Percentiles rank a stretch among this genome's conserved stretches.
Conservation (phyloP, 345 rosid genomes). For the Noccaea bulbosa region DNA sequence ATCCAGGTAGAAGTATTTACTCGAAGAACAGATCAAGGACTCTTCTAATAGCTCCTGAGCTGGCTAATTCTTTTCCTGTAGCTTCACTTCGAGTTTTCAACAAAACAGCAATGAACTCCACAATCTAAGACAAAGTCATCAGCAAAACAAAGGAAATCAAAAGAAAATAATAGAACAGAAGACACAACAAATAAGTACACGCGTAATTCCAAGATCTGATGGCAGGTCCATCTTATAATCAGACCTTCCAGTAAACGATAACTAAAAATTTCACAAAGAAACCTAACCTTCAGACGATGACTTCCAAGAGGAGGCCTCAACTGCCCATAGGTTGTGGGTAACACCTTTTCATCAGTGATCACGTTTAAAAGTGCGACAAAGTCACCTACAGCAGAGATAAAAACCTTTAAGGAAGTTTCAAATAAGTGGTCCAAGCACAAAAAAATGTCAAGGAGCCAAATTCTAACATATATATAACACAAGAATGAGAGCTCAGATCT, state of each 20-base stretch:
- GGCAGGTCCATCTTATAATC: neutral
- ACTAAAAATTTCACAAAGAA: constrained; percentile 25
- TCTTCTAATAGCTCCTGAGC: constrained; percentile 74
- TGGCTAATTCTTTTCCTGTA: constrained; percentile 78
- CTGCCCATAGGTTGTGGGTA: constrained; percentile 92
- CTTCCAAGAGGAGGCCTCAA: constrained; percentile 96
- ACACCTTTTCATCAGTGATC: constrained; percentile 74
- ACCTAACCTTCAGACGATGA: constrained; percentile 87
- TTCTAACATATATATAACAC: neutral
- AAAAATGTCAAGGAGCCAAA: constrained; percentile 26
- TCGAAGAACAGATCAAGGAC: constrained; percentile 83
- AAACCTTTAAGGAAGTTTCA: constrained; percentile 8
- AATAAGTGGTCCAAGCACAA: constrained; percentile 11
- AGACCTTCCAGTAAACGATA: constrained; percentile 13
- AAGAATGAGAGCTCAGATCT: constrained; percentile 28
- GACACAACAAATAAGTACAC: constrained; percentile 4
- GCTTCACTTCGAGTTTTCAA: constrained; percentile 77
- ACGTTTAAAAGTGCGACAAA: constrained; percentile 72
- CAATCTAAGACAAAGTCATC: constrained; percentile 60
- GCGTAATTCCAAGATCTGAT: constrained; percentile 10
- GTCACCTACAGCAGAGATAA: constrained; percentile 61
- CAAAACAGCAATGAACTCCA: constrained; percentile 93
- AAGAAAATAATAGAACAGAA: neutral
- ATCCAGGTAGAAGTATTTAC: constrained; percentile 53
- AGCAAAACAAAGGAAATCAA: constrained; percentile 16